Evolutionary conservation across 257 asterid species (phyloP), one percentile per base, ranked within the genome.

Genomic region (Solanum rostratum): DNA sequence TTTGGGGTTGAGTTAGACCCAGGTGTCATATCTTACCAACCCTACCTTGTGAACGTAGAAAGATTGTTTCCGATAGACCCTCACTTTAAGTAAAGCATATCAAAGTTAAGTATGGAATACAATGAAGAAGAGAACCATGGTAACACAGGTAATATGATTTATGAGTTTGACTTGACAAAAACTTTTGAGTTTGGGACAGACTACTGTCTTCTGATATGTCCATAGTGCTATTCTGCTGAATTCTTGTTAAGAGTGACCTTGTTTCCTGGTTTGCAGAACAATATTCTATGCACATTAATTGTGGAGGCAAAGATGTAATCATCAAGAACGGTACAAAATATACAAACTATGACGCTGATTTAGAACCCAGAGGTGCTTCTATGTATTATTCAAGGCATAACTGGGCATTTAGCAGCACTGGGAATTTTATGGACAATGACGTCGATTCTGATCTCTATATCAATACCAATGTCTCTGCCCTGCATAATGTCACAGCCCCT

Each of bases 371-470:
- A 88, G 99, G 97, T 30, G 97, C 98, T 87, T 91, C 97, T 43
- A 92, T 84, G 95, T 94, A 84, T 80, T 92, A 91, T 89, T 15
- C 78, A 66, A 88, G 90, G 60, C 88, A 85, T 68, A 90, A 88
- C 86, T 96, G 99, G 99, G 99, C 97, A 49, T 89, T 96, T 88
- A 94, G 97, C 92, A 96, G 98, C 96, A 94, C 97, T 0, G 99
- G 99, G 63, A 91, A 94, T 87, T 94, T 94, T 91, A 87, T 94
- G 93, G 98, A 94, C 88, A 87, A 96, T 39, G 92, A 91, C 66
- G 60, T 85, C 10, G 93, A 92, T 86, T 80, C 93, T 8, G 98
- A 95, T 84, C 84, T 90, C 82, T 94, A 95, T 85, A 88, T 91
- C 6, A 66, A 84, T 55, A 84, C 89, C 49, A 93, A 91, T 62